These are phyloP conservation scores for Lathyrus oleraceus DNA, from an alignment of 306 rosid genomes.

Conservation along the genomic window DNA sequence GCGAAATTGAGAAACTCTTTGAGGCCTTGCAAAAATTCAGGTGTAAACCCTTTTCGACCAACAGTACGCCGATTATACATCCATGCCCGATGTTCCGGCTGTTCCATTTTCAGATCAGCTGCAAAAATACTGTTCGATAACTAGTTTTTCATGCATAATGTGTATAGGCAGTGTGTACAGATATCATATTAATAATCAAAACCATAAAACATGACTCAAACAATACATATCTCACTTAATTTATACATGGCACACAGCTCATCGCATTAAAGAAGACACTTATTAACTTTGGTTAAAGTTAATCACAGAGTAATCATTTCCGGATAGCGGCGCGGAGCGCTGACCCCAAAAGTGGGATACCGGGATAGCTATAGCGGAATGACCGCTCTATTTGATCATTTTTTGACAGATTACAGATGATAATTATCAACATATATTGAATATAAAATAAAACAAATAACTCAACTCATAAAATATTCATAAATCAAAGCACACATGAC, in stretches of 20 bases:
- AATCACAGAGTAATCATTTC: not conserved
- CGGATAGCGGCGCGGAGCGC: too few species aligned
- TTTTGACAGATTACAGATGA: too few species aligned
- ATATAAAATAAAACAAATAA: too few species aligned
- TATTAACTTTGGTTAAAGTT: not conserved
- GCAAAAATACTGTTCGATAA: not conserved
- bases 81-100: constrained; percentile 18
- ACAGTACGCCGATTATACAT: constrained; percentile 27
- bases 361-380: too few species aligned
- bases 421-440: too few species aligned
- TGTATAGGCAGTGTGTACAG: not conserved
- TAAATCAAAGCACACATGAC: too few species aligned
- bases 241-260: not conserved
- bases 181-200: not conserved
- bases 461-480: too few species aligned
- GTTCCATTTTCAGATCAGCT: constrained; percentile 25
- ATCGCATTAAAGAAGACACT: not conserved
- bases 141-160: not conserved
- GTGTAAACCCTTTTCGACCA: constrained; percentile 2
- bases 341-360: too few species aligned
- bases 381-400: too few species aligned
- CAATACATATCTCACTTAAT: not conserved
- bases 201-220: not conserved
- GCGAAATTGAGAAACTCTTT: constrained; percentile 29
- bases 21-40: constrained; percentile 7